These are phyloP conservation scores for Ceraceosorus guamensis DNA, from an alignment of 1,284 basidiomycete species.

Conservation along the genomic window DNA sequence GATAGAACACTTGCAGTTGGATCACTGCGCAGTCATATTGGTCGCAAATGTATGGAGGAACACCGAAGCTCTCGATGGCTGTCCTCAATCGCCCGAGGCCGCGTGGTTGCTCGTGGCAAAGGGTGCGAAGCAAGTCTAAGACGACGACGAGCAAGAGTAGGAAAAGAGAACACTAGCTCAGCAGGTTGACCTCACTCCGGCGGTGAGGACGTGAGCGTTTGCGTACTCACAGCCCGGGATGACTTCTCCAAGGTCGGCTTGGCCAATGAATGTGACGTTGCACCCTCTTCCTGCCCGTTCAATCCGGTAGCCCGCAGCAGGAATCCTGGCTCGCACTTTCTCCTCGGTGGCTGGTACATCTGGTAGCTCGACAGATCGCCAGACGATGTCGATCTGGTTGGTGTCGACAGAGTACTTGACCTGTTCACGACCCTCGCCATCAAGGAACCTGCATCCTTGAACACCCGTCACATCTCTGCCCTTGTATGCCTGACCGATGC, in stretches of 20 bases:
- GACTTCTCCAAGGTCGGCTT: slow-evolving; percentile 17
- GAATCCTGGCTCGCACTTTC: slow-evolving; percentile 23
- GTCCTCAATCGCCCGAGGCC: slow-evolving; percentile 18
- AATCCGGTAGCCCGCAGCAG: slow-evolving; percentile 24
- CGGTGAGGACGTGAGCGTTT: neutral
- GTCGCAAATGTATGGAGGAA: slow-evolving; percentile 30
- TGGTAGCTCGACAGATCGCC: slow-evolving; percentile 16
- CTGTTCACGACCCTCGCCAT: slow-evolving; percentile 17
- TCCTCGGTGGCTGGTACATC: slow-evolving; percentile 15
- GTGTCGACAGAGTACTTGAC: slow-evolving; percentile 17
- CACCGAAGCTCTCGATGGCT: slow-evolving; percentile 26
- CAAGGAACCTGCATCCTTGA: slow-evolving; percentile 22
- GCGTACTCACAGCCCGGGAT: slow-evolving; percentile 20
- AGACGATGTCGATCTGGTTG: slow-evolving; percentile 20
- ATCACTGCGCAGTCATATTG: slow-evolving; percentile 17
- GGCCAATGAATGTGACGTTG: slow-evolving; percentile 27
- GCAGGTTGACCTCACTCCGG: no score
- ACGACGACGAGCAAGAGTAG: neutral
- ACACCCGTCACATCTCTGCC: slow-evolving; percentile 26
- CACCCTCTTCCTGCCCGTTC: slow-evolving; percentile 17
- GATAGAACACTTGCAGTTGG: slow-evolving; percentile 19
- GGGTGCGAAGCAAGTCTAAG: slow-evolving; percentile 15
- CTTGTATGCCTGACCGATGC: slow-evolving; percentile 31
- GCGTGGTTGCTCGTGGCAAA: slow-evolving; percentile 23
- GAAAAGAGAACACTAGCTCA: neutral